phyloP scores from a whole-genome alignment of 2,329 filamentous ascomycete species.

The Trichophyton benhamiae region DNA sequence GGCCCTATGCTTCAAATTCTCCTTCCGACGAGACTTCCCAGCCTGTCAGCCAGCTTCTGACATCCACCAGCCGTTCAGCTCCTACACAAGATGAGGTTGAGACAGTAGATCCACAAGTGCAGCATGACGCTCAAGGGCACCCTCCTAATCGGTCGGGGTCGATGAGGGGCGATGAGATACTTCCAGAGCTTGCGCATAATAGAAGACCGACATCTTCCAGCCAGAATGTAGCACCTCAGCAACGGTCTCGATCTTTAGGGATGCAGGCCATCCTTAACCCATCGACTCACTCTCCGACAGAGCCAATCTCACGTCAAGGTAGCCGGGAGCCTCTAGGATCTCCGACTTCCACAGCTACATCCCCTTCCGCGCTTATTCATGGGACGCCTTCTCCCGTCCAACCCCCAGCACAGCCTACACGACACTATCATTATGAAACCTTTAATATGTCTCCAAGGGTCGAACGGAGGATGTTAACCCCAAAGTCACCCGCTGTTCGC shows the following conservation, averaged over 20 bases:
- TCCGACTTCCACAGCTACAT: slow-evolving; percentile 10
- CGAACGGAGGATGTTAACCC: slow-evolving; percentile 23
- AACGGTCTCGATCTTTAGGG: slow-evolving; percentile 23
- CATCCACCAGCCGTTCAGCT: not conserved
- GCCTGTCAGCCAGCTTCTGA: not conserved
- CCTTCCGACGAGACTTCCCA: slow-evolving; percentile 1
- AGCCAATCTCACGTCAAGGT: slow-evolving; percentile 10
- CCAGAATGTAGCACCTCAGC: slow-evolving; percentile 16
- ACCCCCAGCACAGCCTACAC: slow-evolving; percentile 7
- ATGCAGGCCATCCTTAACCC: slow-evolving; percentile 33
- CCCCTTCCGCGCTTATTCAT: slow-evolving; percentile 7
- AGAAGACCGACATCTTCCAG: not conserved
- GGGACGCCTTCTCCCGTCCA: slow-evolving; percentile 10
- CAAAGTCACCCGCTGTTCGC: slow-evolving; percentile 27
- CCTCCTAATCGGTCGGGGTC: not conserved
- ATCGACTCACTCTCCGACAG: slow-evolving; percentile 19
- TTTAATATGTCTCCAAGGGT: slow-evolving; percentile 24
- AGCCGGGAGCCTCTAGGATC: slow-evolving; percentile 20
- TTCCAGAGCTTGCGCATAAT: not conserved
- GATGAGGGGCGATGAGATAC: not conserved
- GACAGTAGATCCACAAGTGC: not conserved
- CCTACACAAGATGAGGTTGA: slow-evolving; percentile 1
- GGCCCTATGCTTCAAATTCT: slow-evolving; percentile 19
- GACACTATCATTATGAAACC: slow-evolving; percentile 15
- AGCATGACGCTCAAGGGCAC: not conserved